phyloP scores from a whole-genome alignment of 805 yeast genomes.

The Ogataea trehalophila region DNA sequence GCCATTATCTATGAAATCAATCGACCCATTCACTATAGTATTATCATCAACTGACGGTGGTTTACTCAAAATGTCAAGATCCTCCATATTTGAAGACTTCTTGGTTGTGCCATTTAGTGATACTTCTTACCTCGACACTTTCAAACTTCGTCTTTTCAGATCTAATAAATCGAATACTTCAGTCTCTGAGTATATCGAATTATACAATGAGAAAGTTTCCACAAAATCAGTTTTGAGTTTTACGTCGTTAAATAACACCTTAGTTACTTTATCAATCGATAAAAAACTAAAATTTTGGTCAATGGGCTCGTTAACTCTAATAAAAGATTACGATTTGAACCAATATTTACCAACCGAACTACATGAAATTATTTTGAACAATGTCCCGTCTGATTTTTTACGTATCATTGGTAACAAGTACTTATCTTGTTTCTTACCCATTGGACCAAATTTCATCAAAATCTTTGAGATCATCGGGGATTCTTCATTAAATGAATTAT shows the following conservation, averaged over 20 bases:
- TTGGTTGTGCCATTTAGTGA: slow-evolving; percentile 46
- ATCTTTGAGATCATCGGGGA: slow-evolving; percentile 18
- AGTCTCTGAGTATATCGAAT: slow-evolving; percentile 13
- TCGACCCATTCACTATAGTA: slow-evolving; percentile 41
- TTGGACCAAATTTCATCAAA: slow-evolving; percentile 19
- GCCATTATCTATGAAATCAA: slow-evolving; percentile 48
- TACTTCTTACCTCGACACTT: slow-evolving; percentile 36
- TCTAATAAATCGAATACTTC: slow-evolving; percentile 2
- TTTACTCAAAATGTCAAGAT: slow-evolving; percentile 48
- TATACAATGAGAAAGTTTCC: slow-evolving; percentile 19
- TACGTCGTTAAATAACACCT: slow-evolving; percentile 6
- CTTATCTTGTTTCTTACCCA: slow-evolving; percentile 23
- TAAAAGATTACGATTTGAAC: slow-evolving; percentile 20
- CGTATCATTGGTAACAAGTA: slow-evolving; percentile 6
- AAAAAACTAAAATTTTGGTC: slow-evolving; percentile 60
- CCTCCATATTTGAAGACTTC: slow-evolving; percentile 11
- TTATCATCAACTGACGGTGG: slow-evolving; percentile 77
- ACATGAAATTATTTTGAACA: slow-evolving; percentile 15
- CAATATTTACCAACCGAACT: slow-evolving; percentile 19
- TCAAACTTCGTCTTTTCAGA: slow-evolving; percentile 26
- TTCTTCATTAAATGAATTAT: slow-evolving; percentile 2
- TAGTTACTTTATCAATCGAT: slow-evolving; percentile 47
- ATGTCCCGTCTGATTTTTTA: slow-evolving; percentile 16
- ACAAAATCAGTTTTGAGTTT: slow-evolving; percentile 20
- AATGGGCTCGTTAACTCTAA: slow-evolving; percentile 29